These are phyloP conservation scores for Zygoascus meyerae DNA, from an alignment of 1,139 yeast species.

Conservation along the genomic window DNA sequence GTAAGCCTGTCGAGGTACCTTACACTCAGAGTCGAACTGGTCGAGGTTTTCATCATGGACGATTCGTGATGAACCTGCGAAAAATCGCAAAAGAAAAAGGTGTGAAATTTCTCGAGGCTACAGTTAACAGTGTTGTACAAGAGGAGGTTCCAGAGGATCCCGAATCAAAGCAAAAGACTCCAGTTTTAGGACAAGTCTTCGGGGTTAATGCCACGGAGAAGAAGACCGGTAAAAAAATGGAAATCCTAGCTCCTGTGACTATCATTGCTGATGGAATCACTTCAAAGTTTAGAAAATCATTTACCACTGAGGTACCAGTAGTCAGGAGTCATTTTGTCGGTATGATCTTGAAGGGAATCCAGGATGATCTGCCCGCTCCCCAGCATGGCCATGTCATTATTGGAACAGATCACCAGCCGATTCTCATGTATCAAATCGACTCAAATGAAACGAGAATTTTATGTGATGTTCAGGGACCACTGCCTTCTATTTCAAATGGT, in stretches of 20 bases:
- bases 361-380: conserved; percentile 67
- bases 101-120: conserved; percentile 75
- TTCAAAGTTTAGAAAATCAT: conserved; percentile 80
- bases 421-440: conserved; percentile 80
- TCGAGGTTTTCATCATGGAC: conserved; percentile 87
- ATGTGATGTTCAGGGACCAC: conserved; percentile 77
- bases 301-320: conserved; percentile 53
- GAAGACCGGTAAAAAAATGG: conserved; percentile 24
- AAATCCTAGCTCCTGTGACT: conserved; percentile 57
- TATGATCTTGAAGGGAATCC: conserved; percentile 47
- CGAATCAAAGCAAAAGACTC: not conserved
- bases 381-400: conserved; percentile 86
- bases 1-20: conserved; percentile 51
- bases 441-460: conserved; percentile 78
- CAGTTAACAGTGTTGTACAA: conserved; percentile 59
- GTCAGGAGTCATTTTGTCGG: conserved; percentile 87
- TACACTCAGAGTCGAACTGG: conserved; percentile 67
- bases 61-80: conserved; percentile 72
- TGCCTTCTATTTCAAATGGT: conserved; percentile 61
- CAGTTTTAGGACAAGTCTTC: conserved; percentile 45
- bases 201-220: conserved; percentile 51
- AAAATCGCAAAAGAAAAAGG: conserved; percentile 50
- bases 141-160: conserved; percentile 30
- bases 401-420: conserved; percentile 75
- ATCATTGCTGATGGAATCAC: conserved; percentile 91